Evolutionary conservation across 163 green algal species (phyloP).

Genomic region (Prototheca wickerhamii): DNA sequence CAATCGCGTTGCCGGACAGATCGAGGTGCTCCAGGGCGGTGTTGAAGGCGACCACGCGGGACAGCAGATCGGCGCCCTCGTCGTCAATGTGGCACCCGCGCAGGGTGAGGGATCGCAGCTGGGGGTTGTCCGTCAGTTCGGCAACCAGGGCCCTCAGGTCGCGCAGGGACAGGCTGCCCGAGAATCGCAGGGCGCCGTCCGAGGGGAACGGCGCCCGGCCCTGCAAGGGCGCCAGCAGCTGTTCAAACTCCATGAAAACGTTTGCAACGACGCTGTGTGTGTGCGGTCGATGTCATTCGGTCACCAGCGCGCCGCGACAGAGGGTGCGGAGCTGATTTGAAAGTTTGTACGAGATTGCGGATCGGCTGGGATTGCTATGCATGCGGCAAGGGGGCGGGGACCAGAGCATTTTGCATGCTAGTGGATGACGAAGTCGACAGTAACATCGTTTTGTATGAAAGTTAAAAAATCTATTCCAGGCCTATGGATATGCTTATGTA

Average conservation of each 20-base stretch:
- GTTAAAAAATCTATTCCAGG: too few relatives aligned
- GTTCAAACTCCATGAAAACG: background rate
- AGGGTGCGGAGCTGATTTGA: too few relatives aligned
- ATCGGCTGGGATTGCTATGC: too few relatives aligned
- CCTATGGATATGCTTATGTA: too few relatives aligned
- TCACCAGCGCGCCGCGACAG: too few relatives aligned
- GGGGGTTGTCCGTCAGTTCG: slow-evolving; percentile 17
- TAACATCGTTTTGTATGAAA: too few relatives aligned
- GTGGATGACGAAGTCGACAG: too few relatives aligned
- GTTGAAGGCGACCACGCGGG: slow-evolving; percentile 33
- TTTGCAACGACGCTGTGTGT: background rate
- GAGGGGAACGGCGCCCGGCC: slow-evolving; percentile 1
- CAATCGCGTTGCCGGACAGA: slow-evolving; percentile 35
- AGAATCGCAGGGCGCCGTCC: background rate
- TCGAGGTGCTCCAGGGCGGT: slow-evolving; percentile 24
- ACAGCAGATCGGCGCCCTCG: slow-evolving; percentile 16
- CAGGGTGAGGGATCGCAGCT: slow-evolving; percentile 26
- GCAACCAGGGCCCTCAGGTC: slow-evolving; percentile 23
- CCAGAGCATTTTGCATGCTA: too few relatives aligned
- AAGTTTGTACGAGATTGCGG: too few relatives aligned
- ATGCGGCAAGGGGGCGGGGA: too few relatives aligned
- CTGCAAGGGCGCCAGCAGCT: background rate
- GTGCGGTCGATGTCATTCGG: background rate
- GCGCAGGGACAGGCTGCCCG: background rate
- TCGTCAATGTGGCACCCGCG: slow-evolving; percentile 35